Percentiles rank a stretch among this genome's conserved stretches.
These are phyloP conservation scores for Keqinozyma sinolaborantium DNA, from an alignment of 1,139 yeast species.

Conservation along the genomic window DNA sequence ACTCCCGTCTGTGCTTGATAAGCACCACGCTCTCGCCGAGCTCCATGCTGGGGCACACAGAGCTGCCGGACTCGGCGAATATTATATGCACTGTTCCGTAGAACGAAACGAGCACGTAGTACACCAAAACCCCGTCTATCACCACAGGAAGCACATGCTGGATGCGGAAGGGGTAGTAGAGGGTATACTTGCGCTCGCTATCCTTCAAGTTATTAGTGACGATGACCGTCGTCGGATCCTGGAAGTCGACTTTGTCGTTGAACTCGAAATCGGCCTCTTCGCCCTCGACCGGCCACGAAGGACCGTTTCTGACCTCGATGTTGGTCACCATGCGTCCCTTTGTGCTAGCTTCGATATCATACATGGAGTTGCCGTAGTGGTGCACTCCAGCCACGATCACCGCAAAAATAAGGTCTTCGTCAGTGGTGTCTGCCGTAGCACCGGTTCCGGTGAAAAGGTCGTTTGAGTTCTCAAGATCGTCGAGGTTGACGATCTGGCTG, in stretches of 20 bases:
- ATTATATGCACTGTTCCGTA: constrained; percentile 70
- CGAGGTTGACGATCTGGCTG: constrained; percentile 14
- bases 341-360: constrained; percentile 5
- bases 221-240: constrained; percentile 42
- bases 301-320: constrained; percentile 43
- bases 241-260: constrained; percentile 34
- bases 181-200: constrained; percentile 17
- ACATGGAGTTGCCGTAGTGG: constrained; percentile 14
- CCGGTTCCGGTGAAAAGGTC: constrained; percentile 14
- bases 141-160: constrained; percentile 39
- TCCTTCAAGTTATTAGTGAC: constrained; percentile 21
- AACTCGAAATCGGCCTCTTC: constrained; percentile 21
- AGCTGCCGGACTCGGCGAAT: constrained; percentile 56
- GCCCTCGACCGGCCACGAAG: constrained; percentile 35
- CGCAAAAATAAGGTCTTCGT: constrained; percentile 38
- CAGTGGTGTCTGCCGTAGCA: constrained; percentile 19
- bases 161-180: constrained; percentile 40
- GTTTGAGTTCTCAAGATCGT: constrained; percentile 10
- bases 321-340: constrained; percentile 11
- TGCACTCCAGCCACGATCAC: constrained; percentile 29
- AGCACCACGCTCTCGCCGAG: constrained; percentile 56
- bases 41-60: constrained; percentile 49
- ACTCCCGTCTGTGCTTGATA: constrained; percentile 48
- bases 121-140: constrained; percentile 23
- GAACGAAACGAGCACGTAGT: constrained; percentile 65